phyloP scores from a whole-genome alignment of 2,329 filamentous ascomycete species.

The Fusarium illudens region DNA sequence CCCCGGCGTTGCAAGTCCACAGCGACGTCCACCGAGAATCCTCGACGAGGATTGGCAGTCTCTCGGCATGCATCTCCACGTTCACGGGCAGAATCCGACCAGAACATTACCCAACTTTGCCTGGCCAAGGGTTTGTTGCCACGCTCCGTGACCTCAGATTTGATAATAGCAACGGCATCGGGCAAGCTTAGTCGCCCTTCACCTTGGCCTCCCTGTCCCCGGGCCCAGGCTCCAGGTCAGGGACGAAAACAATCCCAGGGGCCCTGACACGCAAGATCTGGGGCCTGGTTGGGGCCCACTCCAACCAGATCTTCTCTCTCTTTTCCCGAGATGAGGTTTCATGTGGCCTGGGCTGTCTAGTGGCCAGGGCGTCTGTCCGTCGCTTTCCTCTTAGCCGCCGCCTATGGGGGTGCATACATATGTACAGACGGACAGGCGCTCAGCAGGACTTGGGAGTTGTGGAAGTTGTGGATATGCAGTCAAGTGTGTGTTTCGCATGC shows the following conservation, averaged over 20 bases:
- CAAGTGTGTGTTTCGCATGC: neutral
- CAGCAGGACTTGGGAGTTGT: neutral
- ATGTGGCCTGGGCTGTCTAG: neutral
- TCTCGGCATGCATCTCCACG: neutral
- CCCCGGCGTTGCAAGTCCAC: conserved; percentile 18
- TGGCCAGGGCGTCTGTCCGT: neutral
- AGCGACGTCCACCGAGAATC: conserved; percentile 9
- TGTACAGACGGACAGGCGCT: too few relatives aligned
- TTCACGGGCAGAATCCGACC: conserved; percentile 1
- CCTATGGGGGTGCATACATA: neutral
- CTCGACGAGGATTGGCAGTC: neutral
- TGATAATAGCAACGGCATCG: conserved; percentile 11
- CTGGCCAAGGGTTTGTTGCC: conserved; percentile 8
- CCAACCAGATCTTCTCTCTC: conserved; percentile 29
- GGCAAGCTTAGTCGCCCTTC: conserved; percentile 13
- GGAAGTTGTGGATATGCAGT: neutral
- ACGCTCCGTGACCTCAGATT: conserved; percentile 13
- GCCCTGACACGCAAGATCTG: conserved; percentile 35
- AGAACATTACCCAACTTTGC: conserved; percentile 20
- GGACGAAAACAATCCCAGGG: conserved; percentile 21
- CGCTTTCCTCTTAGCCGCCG: neutral
- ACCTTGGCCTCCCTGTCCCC: conserved; percentile 18
- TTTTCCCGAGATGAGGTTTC: conserved; percentile 20
- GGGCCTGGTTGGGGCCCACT: conserved; percentile 27
- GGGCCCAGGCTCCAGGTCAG: conserved; percentile 24